These are phyloP conservation scores for Fusarium nygamai DNA, from an alignment of 2,329 filamentous ascomycete species.

Conservation along the genomic window DNA sequence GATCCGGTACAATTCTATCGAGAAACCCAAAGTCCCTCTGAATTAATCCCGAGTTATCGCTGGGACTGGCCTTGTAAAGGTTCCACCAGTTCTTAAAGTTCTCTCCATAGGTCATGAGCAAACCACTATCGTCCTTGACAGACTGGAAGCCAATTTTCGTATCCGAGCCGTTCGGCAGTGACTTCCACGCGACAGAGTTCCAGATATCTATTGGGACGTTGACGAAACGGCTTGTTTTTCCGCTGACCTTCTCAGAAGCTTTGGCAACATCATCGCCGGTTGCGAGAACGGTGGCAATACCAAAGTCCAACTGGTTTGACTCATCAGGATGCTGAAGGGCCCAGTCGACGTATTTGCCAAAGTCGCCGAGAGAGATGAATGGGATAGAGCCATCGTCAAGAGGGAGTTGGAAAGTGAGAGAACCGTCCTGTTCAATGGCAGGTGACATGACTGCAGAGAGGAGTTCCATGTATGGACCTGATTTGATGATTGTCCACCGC, in stretches of 20 bases:
- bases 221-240: accelerated
- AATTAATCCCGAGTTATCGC: background rate
- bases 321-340: accelerated
- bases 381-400: background rate
- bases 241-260: background rate
- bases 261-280: background rate
- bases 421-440: background rate
- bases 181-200: background rate
- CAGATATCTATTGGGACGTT: background rate
- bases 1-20: background rate
- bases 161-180: accelerated
- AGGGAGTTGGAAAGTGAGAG: background rate
- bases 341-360: background rate
- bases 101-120: background rate
- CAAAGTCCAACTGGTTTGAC: background rate
- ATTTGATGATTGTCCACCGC: background rate
- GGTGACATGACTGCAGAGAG: background rate
- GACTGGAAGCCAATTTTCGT: background rate
- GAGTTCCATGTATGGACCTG: background rate
- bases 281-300: background rate
- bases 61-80: background rate
- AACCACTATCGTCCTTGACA: background rate
- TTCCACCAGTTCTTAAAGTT: background rate
- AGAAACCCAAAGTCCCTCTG: background rate
- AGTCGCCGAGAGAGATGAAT: background rate